Percentiles rank a stretch among this genome's conserved stretches.
These are phyloP conservation scores for Suzukiozyma palmioleophila DNA, from an alignment of 1,139 yeast species.

Conservation along the genomic window DNA sequence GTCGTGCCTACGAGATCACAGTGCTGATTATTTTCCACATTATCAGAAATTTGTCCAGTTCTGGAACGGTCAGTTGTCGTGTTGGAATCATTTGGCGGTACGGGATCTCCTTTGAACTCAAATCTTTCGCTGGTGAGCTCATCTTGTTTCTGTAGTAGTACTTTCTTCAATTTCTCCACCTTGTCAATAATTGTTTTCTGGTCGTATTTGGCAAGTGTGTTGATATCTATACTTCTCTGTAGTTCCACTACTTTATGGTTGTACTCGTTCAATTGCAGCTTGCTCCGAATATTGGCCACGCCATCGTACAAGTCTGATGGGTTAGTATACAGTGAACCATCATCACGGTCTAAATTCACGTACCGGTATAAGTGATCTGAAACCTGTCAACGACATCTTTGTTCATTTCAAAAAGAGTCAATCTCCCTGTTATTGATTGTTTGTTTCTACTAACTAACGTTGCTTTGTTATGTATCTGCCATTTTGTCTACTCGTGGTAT, in stretches of 20 bases:
- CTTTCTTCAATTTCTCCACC: background rate
- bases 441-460: too few relatives aligned
- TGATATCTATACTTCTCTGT: background rate
- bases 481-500: too few relatives aligned
- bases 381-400: background rate
- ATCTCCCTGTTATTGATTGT: too few relatives aligned
- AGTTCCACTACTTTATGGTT: background rate
- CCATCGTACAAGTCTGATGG: background rate
- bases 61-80: background rate
- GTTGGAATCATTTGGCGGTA: background rate
- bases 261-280: background rate
- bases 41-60: background rate
- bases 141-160: background rate
- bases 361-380: constrained; percentile 1
- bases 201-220: constrained; percentile 1
- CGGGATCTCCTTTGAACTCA: background rate
- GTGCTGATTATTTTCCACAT: background rate
- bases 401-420: constrained; percentile 2
- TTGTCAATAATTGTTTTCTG: background rate
- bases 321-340: background rate
- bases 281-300: background rate
- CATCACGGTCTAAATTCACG: background rate
- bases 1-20: background rate
- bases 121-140: background rate
- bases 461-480: too few relatives aligned